Base-by-base conservation (phyloP, 2,329 filamentous ascomycete species). In the Monosporascus sp. region DNA sequence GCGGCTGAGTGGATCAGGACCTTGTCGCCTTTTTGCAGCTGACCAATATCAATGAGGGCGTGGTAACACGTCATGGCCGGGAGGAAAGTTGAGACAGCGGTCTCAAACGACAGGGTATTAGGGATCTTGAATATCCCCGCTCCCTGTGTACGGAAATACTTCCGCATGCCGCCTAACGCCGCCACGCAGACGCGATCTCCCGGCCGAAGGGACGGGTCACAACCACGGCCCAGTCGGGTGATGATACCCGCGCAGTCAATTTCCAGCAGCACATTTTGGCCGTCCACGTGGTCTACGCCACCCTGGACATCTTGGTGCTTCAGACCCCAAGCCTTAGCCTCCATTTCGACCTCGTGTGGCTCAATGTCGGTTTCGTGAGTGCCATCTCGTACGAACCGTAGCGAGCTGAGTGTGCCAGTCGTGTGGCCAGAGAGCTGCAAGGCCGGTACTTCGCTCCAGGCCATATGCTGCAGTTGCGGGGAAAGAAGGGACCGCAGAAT, bases 231-330 rank as follows among this genome's bases (percentile, higher is more conserved):
- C 6, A 68, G 57, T 41, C 61, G 53, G 24, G 59, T 65, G 20
- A 74, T 60, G 31, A 68, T 52, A 11, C 68, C 72, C 46, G 63
- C 62, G 52, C 64, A 70, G 47, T 63, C 54, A 2, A 41, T 37
- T 22, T 58, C 59, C 2, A 62, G 48, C 15, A 48, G 18, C 41
- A 24, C 24, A n/a, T n/a, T 39, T 31, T 48, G 52, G 24, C 53
- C 52, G 14, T 55, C 53, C 5, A 55, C 47, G n/a, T 54, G 55
- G 11, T 55, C 55, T 5, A 60, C 49, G 11, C 55, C 58, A 3
- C 56, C 35, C 15, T 49, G 56, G 6, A 60, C 47, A 37, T 60
- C 58, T 7, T 55, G 58, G 41, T 58, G 54, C 37, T 52, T 60
- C 6, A 60, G 27, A n/a, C 53, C 55, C 54, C 55, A 56, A 5